A percentile compares a stretch with the other conserved stretches of the same genome.
Conservation (phyloP, 345 rosid species). For the Eutrema japonicum region DNA sequence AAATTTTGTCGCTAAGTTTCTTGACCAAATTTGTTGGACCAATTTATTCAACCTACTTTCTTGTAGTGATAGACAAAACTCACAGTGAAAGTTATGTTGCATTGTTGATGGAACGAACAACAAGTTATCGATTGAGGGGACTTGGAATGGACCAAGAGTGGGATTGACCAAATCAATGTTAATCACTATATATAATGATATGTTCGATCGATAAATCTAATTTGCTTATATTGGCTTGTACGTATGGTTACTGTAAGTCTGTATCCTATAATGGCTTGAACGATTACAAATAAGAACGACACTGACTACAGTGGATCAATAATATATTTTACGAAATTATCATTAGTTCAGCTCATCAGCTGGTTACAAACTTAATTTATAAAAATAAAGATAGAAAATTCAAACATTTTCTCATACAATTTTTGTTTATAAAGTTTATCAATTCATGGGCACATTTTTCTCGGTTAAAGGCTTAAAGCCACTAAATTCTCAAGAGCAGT, state of each 20-base stretch:
- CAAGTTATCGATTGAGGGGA: not conserved
- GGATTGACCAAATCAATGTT: slow-evolving; percentile 1
- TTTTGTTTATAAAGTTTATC: not conserved
- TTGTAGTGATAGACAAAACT: not conserved
- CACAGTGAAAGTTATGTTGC: slow-evolving; percentile 7
- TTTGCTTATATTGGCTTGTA: not conserved
- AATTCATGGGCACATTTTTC: not conserved
- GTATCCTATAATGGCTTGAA: not conserved
- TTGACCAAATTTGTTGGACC: no score
- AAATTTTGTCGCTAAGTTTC: no score
- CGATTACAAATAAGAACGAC: not conserved
- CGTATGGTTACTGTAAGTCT: no score
- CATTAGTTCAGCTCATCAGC: not conserved
- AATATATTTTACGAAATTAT: not conserved
- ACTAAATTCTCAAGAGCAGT: not conserved
- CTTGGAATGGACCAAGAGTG: not conserved
- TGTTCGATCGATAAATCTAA: not conserved
- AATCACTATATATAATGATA: not conserved
- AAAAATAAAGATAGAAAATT: not conserved
- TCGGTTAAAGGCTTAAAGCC: not conserved
- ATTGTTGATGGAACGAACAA: not conserved
- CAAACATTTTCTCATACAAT: not conserved
- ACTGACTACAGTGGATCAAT: not conserved
- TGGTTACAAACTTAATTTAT: not conserved
- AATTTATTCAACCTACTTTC: no score